Percentiles rank a stretch among this genome's conserved stretches.
Evolutionary conservation across 2,329 filamentous ascomycete species (phyloP).

Genomic region (Trichoderma aggressivum): DNA sequence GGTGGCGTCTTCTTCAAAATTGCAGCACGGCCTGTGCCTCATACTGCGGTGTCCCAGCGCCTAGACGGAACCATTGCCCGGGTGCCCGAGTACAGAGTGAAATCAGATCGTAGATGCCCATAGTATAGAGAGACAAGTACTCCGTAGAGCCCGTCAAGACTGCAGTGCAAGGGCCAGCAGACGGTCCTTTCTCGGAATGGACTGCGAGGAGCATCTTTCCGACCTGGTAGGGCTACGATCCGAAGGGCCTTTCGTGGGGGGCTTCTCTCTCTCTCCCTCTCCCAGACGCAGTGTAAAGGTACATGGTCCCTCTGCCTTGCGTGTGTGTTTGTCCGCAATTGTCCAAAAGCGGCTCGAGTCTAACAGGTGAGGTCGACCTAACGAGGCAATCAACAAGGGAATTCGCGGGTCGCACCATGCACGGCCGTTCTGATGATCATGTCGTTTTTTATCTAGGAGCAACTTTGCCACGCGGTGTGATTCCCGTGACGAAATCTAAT

Average conservation of each 20-base stretch:
- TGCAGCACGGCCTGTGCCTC: neutral
- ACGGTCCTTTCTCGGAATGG: neutral
- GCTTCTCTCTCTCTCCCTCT: neutral
- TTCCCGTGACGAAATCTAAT: conserved; percentile 8
- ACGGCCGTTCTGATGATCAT: neutral
- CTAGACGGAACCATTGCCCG: neutral
- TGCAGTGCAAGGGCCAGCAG: neutral
- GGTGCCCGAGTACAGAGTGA: neutral
- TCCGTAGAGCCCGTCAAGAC: neutral
- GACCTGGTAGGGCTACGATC: conserved; percentile 11
- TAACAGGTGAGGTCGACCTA: neutral
- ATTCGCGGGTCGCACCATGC: neutral
- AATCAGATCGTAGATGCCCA: neutral
- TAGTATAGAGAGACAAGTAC: neutral
- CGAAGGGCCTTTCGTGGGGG: neutral
- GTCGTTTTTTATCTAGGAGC: neutral
- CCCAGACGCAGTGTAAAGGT: neutral
- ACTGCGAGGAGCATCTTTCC: neutral
- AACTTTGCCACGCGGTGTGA: neutral
- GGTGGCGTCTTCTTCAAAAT: neutral
- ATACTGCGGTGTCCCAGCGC: neutral
- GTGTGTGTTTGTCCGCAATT: neutral
- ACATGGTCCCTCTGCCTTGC: neutral
- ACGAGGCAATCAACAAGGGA: neutral
- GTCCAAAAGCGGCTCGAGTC: neutral